These are phyloP conservation scores for Cordia subcordata DNA, from an alignment of 257 asterid species.

Conservation along the genomic window DNA sequence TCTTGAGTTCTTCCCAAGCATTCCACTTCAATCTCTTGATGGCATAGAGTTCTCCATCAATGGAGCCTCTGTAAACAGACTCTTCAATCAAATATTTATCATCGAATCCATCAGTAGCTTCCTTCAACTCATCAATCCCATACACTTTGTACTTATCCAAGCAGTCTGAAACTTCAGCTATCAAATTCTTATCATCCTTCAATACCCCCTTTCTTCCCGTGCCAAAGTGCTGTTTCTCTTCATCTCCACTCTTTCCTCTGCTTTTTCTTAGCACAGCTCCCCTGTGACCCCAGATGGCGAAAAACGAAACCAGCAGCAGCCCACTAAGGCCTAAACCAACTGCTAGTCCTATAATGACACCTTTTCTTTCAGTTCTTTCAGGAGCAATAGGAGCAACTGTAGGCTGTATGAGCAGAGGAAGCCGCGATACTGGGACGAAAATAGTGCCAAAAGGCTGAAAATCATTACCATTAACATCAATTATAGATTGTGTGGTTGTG, in stretches of 20 bases:
- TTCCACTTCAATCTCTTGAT: slow-evolving; percentile 98
- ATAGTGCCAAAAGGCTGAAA: background rate
- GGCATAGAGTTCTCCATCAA: slow-evolving; percentile 69
- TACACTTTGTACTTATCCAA: slow-evolving; percentile 89
- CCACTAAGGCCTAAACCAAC: slow-evolving; percentile 60
- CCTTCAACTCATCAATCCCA: slow-evolving; percentile 57
- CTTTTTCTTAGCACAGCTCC: slow-evolving; percentile 14
- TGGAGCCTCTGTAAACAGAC: slow-evolving; percentile 70
- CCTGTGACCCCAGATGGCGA: slow-evolving; percentile 43
- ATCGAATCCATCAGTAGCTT: slow-evolving; percentile 75
- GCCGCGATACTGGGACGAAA: slow-evolving; percentile 54
- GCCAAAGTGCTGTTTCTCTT: slow-evolving; percentile 17
- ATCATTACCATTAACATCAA: slow-evolving; percentile 1
- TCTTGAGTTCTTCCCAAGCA: slow-evolving; percentile 94
- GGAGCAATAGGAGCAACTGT: slow-evolving; percentile 8
- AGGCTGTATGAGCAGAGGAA: slow-evolving; percentile 38
- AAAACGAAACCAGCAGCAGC: slow-evolving; percentile 28
- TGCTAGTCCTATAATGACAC: slow-evolving; percentile 52
- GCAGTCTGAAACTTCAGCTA: slow-evolving; percentile 89
- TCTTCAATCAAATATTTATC: slow-evolving; percentile 62
- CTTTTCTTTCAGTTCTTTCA: slow-evolving; percentile 31
- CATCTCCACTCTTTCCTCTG: slow-evolving; percentile 29
- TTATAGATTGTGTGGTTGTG: background rate
- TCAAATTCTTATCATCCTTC: slow-evolving; percentile 58
- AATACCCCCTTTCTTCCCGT: slow-evolving; percentile 22